phyloP scores from a whole-genome alignment of 2,329 filamentous ascomycete genomes.

The Volutella citrinella region DNA sequence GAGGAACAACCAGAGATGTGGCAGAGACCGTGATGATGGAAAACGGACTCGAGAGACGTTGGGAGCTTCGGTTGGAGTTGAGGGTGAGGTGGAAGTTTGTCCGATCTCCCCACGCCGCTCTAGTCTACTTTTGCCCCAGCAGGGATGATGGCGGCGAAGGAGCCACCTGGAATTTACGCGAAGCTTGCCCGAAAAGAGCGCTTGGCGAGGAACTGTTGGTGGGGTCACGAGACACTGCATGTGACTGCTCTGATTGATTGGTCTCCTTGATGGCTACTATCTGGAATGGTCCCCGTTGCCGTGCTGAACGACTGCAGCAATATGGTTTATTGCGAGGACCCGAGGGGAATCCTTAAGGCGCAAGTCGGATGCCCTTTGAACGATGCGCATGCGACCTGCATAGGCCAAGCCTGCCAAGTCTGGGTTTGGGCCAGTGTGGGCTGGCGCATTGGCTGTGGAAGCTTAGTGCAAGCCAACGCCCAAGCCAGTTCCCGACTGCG shows the following conservation, averaged over 20 bases:
- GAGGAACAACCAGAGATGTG: conserved; percentile 38
- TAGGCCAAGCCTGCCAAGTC: too few species aligned
- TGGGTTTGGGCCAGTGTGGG: too few species aligned
- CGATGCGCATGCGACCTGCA: too few species aligned
- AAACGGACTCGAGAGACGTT: conserved; percentile 20
- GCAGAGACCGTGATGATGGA: conserved; percentile 28
- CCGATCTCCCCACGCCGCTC: conserved; percentile 29
- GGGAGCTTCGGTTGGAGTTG: conserved; percentile 21
- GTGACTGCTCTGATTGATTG: conserved; percentile 10
- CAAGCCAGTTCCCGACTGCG: too few species aligned
- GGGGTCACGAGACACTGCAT: conserved; percentile 21
- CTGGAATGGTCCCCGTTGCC: conserved; percentile 1
- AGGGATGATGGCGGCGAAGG: too few species aligned
- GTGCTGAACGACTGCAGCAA: too few species aligned
- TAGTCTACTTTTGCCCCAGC: conserved; percentile 19
- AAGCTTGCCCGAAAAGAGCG: conserved; percentile 23
- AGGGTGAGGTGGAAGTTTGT: conserved; percentile 41
- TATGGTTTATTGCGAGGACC: too few species aligned
- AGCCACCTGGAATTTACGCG: conserved; percentile 27
- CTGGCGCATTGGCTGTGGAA: too few species aligned
- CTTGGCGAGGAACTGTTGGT: conserved; percentile 10
- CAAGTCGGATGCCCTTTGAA: too few species aligned
- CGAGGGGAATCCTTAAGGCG: too few species aligned
- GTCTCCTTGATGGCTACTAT: neutral
- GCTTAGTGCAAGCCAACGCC: too few species aligned